Conservation (phyloP, 78 protist genomes). For the Polysphondylium violaceum region DNA sequence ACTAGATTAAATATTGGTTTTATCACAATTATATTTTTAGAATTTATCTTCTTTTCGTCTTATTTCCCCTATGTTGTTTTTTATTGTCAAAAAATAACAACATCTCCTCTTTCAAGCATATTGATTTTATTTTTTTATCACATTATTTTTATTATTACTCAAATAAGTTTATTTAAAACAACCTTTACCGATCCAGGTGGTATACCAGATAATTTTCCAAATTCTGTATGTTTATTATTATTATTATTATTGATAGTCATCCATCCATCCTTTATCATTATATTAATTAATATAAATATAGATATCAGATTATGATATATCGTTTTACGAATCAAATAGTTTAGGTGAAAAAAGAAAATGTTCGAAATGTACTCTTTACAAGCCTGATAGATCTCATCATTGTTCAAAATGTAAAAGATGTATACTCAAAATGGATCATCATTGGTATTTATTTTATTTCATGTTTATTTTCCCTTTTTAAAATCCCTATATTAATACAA, state of each 20-base stretch:
- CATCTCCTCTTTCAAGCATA: neutral
- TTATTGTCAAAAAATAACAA: neutral
- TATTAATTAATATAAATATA: neutral
- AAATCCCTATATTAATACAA: neutral
- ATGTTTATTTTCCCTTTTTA: neutral
- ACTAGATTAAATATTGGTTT: conserved; percentile 30
- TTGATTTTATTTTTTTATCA: conserved; percentile 25
- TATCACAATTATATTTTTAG: conserved; percentile 33
- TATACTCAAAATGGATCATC: conserved; percentile 83
- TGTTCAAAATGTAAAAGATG: conserved; percentile 83
- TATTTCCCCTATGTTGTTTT: conserved; percentile 15
- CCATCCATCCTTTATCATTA: neutral
- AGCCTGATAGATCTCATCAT: conserved; percentile 78
- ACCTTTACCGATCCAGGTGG: conserved; percentile 70
- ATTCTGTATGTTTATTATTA: conserved; percentile 16
- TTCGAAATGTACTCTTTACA: conserved; percentile 29
- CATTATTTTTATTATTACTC: conserved; percentile 25
- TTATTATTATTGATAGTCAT: neutral
- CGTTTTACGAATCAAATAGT: conserved; percentile 47
- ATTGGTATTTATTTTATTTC: conserved; percentile 31
- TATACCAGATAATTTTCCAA: conserved; percentile 42
- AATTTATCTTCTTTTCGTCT: conserved; percentile 17
- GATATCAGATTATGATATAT: neutral
- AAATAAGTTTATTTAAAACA: conserved; percentile 36
- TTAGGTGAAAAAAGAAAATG: conserved; percentile 51